These are phyloP conservation scores for Dionaea muscipula DNA, from an alignment of 179 eudicot species.

Conservation along the genomic window DNA sequence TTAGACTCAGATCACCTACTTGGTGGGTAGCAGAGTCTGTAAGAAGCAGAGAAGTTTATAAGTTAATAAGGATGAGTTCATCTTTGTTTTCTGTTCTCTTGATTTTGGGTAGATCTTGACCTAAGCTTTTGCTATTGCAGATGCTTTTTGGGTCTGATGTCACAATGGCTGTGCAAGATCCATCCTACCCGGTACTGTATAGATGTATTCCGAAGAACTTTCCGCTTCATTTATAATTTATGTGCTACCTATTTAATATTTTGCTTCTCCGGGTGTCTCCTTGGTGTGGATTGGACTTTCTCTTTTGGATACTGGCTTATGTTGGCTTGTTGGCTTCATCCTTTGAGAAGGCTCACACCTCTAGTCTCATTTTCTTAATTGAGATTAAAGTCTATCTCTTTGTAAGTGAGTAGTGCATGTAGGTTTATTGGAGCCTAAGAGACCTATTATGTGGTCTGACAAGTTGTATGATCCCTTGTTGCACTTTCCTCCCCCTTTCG, in stretches of 20 bases:
- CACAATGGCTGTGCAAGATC: slow-evolving; percentile 92
- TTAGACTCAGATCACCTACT: too few relatives aligned
- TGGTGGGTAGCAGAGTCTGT: too few relatives aligned
- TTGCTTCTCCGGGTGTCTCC: neutral
- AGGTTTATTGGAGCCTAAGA: too few relatives aligned
- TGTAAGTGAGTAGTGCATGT: too few relatives aligned
- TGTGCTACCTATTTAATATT: neutral
- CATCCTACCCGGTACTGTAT: slow-evolving; percentile 74
- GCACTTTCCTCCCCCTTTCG: too few relatives aligned
- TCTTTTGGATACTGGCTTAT: neutral
- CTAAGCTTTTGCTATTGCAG: slow-evolving; percentile 22
- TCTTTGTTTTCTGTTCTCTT: neutral
- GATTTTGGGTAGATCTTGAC: neutral
- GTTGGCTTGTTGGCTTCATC: neutral
- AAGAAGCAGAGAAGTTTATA: too few relatives aligned
- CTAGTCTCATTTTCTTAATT: neutral
- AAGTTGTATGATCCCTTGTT: too few relatives aligned
- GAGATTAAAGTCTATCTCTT: neutral
- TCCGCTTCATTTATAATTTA: neutral
- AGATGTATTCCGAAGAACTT: slow-evolving; percentile 1
- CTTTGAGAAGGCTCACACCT: neutral
- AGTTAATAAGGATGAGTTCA: neutral
- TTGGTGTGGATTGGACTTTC: neutral
- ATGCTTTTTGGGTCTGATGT: slow-evolving; percentile 79
- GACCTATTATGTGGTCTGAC: too few relatives aligned